These are phyloP conservation scores for Termitomyces sp. DNA, from an alignment of 768 basidiomycete species.

Conservation along the genomic window DNA sequence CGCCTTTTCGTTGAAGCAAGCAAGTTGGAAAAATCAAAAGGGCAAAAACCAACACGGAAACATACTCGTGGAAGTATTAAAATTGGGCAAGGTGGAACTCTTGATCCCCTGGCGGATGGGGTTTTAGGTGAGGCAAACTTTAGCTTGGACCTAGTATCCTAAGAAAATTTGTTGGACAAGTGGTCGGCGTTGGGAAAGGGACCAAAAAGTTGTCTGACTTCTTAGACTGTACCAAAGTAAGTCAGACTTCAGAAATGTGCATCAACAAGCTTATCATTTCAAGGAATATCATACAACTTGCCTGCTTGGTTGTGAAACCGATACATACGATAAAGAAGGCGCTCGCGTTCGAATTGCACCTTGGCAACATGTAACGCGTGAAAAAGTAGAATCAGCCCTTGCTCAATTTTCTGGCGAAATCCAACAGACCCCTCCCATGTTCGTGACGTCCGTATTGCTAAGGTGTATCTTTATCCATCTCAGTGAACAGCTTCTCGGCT, in stretches of 20 bases:
- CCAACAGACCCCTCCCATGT: slow-evolving; percentile 91
- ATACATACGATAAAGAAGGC: slow-evolving; percentile 91
- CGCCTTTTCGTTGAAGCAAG: slow-evolving; percentile 70
- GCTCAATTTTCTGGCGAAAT: slow-evolving; percentile 82
- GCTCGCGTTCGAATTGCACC: slow-evolving; percentile 69
- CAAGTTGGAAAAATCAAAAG: slow-evolving; percentile 48
- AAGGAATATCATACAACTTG: slow-evolving; percentile 93
- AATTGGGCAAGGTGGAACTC: slow-evolving; percentile 90
- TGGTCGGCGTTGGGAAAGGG: slow-evolving; percentile 84
- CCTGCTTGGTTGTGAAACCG: slow-evolving; percentile 90
- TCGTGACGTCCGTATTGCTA: slow-evolving; percentile 17
- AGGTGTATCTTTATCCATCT: neutral
- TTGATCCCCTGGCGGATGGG: slow-evolving; percentile 96
- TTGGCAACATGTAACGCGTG: slow-evolving; percentile 81
- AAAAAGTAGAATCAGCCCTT: slow-evolving; percentile 65
- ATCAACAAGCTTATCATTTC: neutral
- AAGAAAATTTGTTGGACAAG: slow-evolving; percentile 32
- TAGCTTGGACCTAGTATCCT: neutral
- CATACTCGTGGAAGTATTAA: slow-evolving; percentile 54
- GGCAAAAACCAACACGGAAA: slow-evolving; percentile 38
- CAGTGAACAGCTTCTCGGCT: slow-evolving; percentile 77
- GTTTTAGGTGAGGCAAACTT: slow-evolving; percentile 64
- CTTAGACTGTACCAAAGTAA: slow-evolving; percentile 85
- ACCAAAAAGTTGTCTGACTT: slow-evolving; percentile 85
- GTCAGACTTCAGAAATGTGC: neutral